Conservation (phyloP, 345 rosid species). For the Eucalyptus microcorys region DNA sequence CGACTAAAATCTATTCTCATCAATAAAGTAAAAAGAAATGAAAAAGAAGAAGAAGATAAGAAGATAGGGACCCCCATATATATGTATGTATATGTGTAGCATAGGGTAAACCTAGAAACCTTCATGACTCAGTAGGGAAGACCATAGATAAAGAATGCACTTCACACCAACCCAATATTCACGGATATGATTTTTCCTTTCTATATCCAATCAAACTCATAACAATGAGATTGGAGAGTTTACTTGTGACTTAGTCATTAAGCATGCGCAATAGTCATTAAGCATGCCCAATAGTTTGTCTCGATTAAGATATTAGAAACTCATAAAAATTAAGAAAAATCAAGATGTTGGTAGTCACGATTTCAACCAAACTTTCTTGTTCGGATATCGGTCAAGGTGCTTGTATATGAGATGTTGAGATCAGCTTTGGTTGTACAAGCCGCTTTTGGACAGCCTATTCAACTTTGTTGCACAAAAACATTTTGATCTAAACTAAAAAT, state of each 20-base stretch:
- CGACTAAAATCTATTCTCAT: neutral
- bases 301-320: neutral
- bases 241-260: neutral
- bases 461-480: neutral
- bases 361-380: neutral
- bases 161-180: neutral
- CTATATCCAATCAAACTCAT: neutral
- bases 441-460: neutral
- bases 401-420: neutral
- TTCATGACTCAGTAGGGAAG: neutral
- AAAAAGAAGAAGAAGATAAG: neutral
- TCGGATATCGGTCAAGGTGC: accelerated
- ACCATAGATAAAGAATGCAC: neutral
- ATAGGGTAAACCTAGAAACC: neutral
- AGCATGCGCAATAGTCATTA: neutral
- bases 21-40: neutral
- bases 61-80: neutral
- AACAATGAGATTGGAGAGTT: neutral
- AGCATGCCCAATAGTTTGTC: neutral
- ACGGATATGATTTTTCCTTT: neutral
- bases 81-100: neutral
- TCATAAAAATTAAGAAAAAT: neutral
- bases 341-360: accelerated
- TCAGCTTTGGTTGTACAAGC: accelerated
- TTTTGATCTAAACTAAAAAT: accelerated